A percentile compares a stretch with the other conserved stretches of the same genome.
Conservation (phyloP, 805 yeast species). For the Nakazawaea laoshanensis region DNA sequence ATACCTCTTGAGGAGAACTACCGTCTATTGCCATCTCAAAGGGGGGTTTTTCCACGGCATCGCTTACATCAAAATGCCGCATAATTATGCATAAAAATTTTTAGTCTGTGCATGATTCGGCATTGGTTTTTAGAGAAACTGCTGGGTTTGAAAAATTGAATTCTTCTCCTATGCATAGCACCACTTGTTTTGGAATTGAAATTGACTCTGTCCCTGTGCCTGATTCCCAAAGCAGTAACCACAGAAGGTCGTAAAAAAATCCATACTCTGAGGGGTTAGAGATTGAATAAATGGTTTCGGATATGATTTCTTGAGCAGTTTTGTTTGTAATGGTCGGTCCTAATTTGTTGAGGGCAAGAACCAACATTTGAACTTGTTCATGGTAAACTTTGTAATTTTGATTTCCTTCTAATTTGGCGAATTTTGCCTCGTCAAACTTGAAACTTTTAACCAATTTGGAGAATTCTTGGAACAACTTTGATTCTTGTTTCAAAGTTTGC, state of each 20-base stretch:
- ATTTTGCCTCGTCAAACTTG: constrained; percentile 12
- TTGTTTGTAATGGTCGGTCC: constrained; percentile 32
- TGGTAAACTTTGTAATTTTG: constrained; percentile 19
- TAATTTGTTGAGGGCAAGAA: constrained; percentile 28
- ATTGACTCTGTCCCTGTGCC: background rate
- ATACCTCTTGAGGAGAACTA: too few species aligned
- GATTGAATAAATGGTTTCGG: background rate
- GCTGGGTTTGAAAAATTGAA: too few species aligned
- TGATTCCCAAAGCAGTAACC: constrained; percentile 5
- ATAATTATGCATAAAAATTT: too few species aligned
- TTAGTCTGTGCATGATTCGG: too few species aligned
- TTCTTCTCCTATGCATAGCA: too few species aligned
- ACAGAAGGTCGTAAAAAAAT: constrained; percentile 18
- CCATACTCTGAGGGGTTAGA: constrained; percentile 16
- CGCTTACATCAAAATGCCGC: too few species aligned
- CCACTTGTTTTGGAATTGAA: too few species aligned
- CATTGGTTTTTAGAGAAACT: too few species aligned
- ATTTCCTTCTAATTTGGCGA: constrained; percentile 7
- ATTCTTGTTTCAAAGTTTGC: constrained; percentile 16
- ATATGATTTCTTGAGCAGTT: constrained; percentile 26
- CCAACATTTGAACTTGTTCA: constrained; percentile 22
- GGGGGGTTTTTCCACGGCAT: too few species aligned
- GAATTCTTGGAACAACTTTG: constrained; percentile 5
- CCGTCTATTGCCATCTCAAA: too few species aligned
- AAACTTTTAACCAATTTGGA: background rate